Conservation (phyloP, 208 protist species). For the Crithidia bombi region DNA sequence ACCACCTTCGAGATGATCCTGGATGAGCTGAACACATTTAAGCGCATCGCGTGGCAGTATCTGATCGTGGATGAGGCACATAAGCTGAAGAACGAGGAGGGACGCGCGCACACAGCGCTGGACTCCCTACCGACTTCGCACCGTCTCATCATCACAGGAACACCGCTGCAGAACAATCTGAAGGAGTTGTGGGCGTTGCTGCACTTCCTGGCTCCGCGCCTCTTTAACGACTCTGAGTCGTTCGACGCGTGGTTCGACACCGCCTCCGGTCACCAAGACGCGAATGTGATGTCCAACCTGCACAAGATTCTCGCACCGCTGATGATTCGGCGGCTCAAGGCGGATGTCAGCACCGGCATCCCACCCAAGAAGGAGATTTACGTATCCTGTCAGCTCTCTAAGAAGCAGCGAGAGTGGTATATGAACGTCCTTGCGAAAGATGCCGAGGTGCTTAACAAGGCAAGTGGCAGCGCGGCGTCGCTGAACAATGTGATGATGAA, state of each 20-base stretch:
- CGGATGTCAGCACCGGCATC: constrained; percentile 95
- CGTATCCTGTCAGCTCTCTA: constrained; percentile 92
- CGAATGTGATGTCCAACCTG: constrained; percentile 78
- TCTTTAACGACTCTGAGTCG: constrained; percentile 86
- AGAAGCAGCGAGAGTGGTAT: constrained; percentile 96
- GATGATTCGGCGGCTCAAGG: constrained; percentile 97
- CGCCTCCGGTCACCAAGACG: constrained; percentile 78
- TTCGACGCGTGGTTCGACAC: constrained; percentile 96
- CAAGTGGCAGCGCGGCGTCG: constrained; percentile 49
- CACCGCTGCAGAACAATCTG: constrained; percentile 98
- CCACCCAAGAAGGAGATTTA: constrained; percentile 99
- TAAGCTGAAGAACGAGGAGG: constrained; percentile 94
- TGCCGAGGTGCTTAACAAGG: constrained; percentile 94
- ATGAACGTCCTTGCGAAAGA: constrained; percentile 95
- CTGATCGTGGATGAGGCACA: constrained; percentile 99
- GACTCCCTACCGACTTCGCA: constrained; percentile 82
- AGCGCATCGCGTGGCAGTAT: constrained; percentile 93
- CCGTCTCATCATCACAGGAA: constrained; percentile 97
- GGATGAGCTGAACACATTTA: constrained; percentile 90
- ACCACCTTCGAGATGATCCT: constrained; percentile 98
- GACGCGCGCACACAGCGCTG: constrained; percentile 66
- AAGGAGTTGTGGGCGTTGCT: constrained; percentile 96
- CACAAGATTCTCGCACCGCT: constrained; percentile 95
- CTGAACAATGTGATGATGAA: constrained; percentile 92
- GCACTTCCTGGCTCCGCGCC: constrained; percentile 93